Evolutionary conservation across 441 rosid species (phyloP).

Genomic region (Rhodomyrtus psidioides): DNA sequence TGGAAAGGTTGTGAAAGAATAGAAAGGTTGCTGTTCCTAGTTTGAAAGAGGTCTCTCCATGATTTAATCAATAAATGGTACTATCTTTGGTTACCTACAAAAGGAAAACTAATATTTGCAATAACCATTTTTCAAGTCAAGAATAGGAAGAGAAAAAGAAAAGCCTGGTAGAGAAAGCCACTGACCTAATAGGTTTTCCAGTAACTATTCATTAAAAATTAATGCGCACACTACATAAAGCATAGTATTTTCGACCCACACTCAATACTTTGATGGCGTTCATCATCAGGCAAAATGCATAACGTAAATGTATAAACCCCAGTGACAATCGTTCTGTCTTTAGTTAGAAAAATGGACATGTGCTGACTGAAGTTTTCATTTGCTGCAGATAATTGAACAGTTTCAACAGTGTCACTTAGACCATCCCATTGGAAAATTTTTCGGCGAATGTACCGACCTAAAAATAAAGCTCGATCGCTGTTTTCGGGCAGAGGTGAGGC

Average conservation of each 20-base stretch:
- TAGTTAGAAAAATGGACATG: not conserved
- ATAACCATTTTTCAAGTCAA: not conserved
- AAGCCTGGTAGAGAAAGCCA: too few relatives aligned
- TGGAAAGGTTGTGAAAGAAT: not conserved
- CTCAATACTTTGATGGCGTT: not conserved
- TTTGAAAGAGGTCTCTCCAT: not conserved
- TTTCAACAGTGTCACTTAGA: slow-evolving; percentile 86
- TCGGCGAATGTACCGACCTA: slow-evolving; percentile 79
- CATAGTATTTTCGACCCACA: not conserved
- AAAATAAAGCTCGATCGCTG: slow-evolving; percentile 82
- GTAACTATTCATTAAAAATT: not conserved
- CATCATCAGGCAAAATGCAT: not conserved
- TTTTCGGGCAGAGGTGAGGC: slow-evolving; percentile 69
- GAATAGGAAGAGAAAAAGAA: too few relatives aligned
- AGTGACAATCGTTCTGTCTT: not conserved
- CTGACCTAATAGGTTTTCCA: too few relatives aligned
- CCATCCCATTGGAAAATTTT: slow-evolving; percentile 77
- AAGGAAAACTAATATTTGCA: not conserved
- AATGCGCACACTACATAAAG: not conserved
- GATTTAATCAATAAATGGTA: not conserved
- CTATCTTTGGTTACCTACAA: not conserved
- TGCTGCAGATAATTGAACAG: slow-evolving; percentile 65
- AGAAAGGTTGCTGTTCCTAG: not conserved
- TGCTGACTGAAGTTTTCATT: not conserved
- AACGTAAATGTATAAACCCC: not conserved